These are phyloP conservation scores for Saturnispora kantuleensis DNA, from an alignment of 805 yeast genomes.

Conservation along the genomic window DNA sequence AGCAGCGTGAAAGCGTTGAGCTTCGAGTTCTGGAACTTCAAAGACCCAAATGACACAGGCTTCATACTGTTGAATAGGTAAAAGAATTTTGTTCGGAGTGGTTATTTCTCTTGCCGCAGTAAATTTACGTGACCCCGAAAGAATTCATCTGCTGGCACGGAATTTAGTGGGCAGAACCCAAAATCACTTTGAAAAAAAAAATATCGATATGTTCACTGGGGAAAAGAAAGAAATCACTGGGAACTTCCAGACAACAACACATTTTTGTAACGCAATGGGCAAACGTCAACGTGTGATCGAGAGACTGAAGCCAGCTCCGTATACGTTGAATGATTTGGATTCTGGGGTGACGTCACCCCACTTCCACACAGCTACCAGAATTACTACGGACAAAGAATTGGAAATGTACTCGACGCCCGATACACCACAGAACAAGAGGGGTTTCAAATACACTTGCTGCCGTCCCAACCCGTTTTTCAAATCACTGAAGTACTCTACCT, in stretches of 20 bases:
- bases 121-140: not conserved
- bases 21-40: constrained; percentile 14
- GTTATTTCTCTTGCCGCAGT: too few species aligned
- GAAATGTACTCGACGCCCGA: constrained; percentile 51
- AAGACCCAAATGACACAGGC: not conserved
- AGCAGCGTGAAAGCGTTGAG: constrained; percentile 34
- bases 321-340: constrained; percentile 23
- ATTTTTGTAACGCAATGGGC: not conserved
- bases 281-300: constrained; percentile 17
- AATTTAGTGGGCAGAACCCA: too few species aligned
- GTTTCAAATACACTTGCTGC: constrained; percentile 74
- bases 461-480: constrained; percentile 54
- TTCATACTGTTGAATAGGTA: not conserved
- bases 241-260: too few species aligned
- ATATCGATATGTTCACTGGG: too few species aligned
- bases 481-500: constrained; percentile 53
- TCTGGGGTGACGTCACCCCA: constrained; percentile 15
- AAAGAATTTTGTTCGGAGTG: too few species aligned
- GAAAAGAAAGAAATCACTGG: too few species aligned
- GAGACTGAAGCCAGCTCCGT: constrained; percentile 28
- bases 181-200: too few species aligned
- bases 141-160: not conserved
- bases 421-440: constrained; percentile 67
- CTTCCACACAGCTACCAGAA: constrained; percentile 10
- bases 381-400: constrained; percentile 1